A percentile compares a stretch with the other conserved stretches of the same genome.
phyloP scores from a whole-genome alignment of 345 rosid genomes.

The Lepidium aucheri region DNA sequence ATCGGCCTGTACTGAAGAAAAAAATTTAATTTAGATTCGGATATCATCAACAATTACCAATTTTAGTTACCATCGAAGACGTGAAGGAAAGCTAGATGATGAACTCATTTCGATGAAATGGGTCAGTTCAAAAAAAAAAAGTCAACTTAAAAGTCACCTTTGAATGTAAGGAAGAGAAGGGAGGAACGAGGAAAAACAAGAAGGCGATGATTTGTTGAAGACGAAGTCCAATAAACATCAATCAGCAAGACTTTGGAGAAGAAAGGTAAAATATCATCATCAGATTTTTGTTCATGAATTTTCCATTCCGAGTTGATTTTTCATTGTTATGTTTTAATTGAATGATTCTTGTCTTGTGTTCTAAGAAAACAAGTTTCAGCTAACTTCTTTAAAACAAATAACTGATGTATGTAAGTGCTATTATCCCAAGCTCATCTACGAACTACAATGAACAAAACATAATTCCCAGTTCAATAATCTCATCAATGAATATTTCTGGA shows the following conservation, averaged over 20 bases:
- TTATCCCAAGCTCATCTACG: neutral
- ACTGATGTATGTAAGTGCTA: neutral
- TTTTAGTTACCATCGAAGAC: neutral
- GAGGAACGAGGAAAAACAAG: neutral
- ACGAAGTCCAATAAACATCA: neutral
- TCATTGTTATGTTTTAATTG: neutral
- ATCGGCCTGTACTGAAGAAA: slow-evolving; percentile 5
- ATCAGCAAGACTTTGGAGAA: neutral
- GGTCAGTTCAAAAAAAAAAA: neutral
- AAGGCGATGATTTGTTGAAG: slow-evolving; percentile 7
- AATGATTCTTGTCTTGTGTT: neutral
- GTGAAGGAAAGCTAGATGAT: neutral
- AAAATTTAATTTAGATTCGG: neutral
- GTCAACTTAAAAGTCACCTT: slow-evolving; percentile 15
- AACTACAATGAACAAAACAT: neutral
- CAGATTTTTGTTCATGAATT: neutral
- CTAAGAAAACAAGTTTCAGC: neutral
- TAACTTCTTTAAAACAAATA: neutral
- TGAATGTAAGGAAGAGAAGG: neutral
- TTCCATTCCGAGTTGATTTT: neutral
- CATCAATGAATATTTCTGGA: neutral
- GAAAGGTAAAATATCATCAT: neutral
- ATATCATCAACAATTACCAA: neutral
- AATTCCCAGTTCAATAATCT: neutral
- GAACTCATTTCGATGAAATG: neutral